Evolutionary conservation across 805 yeast species (phyloP).

Genomic region (Metschnikowia cubensis): DNA sequence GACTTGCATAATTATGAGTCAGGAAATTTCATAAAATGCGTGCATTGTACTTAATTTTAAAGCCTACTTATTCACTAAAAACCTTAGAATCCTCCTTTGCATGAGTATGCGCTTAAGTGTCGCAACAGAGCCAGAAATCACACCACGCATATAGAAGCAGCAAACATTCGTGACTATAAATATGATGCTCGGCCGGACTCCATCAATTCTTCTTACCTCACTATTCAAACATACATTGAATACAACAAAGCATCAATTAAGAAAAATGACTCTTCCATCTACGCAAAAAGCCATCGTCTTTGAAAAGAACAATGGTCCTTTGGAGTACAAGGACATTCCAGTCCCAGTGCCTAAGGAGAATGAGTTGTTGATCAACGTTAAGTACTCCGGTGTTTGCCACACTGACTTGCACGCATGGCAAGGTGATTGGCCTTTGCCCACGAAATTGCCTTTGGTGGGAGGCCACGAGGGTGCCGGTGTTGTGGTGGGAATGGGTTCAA

Average conservation of each 20-base stretch:
- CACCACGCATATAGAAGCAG: constrained; percentile 2
- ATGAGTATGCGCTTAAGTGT: constrained; percentile 2
- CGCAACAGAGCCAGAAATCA: neutral
- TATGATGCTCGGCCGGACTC: neutral
- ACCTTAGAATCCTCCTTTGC: neutral
- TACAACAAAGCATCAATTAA: neutral
- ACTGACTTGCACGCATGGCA: constrained; percentile 47
- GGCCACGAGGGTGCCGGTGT: constrained; percentile 50
- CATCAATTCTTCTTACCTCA: neutral
- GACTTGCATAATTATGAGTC: neutral
- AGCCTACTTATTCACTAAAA: neutral
- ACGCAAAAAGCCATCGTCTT: constrained; percentile 43
- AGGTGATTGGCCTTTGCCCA: constrained; percentile 45
- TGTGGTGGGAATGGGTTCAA: constrained; percentile 40
- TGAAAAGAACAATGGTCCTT: constrained; percentile 41
- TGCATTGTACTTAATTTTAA: neutral
- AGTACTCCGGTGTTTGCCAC: constrained; percentile 46
- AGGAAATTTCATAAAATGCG: neutral
- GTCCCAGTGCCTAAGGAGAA: constrained; percentile 40
- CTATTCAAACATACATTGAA: neutral
- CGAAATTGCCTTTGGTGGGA: constrained; percentile 45
- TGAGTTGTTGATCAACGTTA: constrained; percentile 41
- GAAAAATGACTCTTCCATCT: constrained; percentile 28
- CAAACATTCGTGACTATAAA: neutral
- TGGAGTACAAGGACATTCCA: constrained; percentile 36